Base-by-base conservation (phyloP, 2,329 filamentous ascomycete species). In the Monosporascus ibericus region DNA sequence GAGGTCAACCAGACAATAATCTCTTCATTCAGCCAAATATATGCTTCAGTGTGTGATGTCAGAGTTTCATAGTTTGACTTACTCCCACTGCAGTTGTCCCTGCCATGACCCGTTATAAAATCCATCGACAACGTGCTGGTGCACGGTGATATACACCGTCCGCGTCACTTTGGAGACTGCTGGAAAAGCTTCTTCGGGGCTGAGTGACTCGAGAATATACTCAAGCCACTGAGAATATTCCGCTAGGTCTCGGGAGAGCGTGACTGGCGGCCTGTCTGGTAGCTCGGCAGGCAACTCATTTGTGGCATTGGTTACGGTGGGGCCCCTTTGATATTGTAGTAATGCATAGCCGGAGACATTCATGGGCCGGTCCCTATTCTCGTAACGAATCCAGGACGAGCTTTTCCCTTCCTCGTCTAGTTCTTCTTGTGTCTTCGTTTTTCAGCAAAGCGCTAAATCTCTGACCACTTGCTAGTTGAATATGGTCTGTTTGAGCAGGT, bases 381-480 rank as follows among this genome's bases (percentile, higher is more conserved):
- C 75, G 51, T 73, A 71, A 47, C 77, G 75, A 20, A 81, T 72
- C 55, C 71, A 70, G 53, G 70, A 80, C 40, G 73, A 68, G 3
- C 68, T 67, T 52, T 57, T 61, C 6, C 60, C 61, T 14, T 66
- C 52, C 0, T 63, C 57, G 3, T 62, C 55, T 2, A 82, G 64
- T 55, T 82, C 73, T 1, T 68, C 67, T 40, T 58, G 59, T 0
- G 71, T 71, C 59, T 84, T 85, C 1, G 81, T 73, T 11, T 11
- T 68, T 71, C 36, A 87, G 68, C 2, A 86, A 68, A 0, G 76
- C 70, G 55, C 80, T 80, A 62, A 80, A 86, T 18, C 83, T 77
- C 60, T 86, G 82, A 0, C 84, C 84, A 5, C 72, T 68, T 6
- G 72, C 75, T 6, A 86, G 59, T 59, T 85, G 81, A 49, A 86